Conservation (phyloP, 2,329 filamentous ascomycete genomes). For the Aspergillus neotritici region DNA sequence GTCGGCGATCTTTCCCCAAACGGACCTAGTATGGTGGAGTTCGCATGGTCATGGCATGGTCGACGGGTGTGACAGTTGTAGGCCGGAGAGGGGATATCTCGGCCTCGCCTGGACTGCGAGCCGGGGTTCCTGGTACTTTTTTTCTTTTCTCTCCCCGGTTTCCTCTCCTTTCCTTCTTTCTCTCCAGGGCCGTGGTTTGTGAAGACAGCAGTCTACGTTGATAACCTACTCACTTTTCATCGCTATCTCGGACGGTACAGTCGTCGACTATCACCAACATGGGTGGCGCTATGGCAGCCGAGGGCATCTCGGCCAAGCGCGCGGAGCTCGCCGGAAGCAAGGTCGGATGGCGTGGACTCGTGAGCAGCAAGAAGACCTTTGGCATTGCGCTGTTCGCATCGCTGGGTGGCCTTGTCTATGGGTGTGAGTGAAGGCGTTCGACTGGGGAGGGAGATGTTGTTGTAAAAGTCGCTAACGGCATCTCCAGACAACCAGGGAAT, state of each 20-base stretch:
- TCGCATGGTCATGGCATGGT: too few species aligned
- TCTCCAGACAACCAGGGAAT: constrained; percentile 62
- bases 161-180: too few species aligned
- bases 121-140: too few species aligned
- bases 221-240: constrained; percentile 48
- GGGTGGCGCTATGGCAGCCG: constrained; percentile 6
- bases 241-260: constrained; percentile 69
- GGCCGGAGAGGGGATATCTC: too few species aligned
- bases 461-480: neutral
- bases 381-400: constrained; percentile 51
- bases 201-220: neutral
- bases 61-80: too few species aligned
- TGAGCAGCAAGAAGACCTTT: constrained; percentile 51
- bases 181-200: too few species aligned
- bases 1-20: too few species aligned
- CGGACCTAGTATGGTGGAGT: too few species aligned
- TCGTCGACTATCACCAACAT: constrained; percentile 47
- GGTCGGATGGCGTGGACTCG: constrained; percentile 43
- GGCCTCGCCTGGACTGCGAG: too few species aligned
- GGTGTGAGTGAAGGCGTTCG: constrained; percentile 40
- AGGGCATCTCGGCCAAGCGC: constrained; percentile 29
- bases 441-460: neutral
- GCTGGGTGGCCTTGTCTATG: constrained; percentile 53
- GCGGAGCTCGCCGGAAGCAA: constrained; percentile 29
- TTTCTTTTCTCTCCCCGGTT: too few species aligned